phyloP scores from a whole-genome alignment of 2,329 filamentous ascomycete genomes.

The Cordyceps farinosa region DNA sequence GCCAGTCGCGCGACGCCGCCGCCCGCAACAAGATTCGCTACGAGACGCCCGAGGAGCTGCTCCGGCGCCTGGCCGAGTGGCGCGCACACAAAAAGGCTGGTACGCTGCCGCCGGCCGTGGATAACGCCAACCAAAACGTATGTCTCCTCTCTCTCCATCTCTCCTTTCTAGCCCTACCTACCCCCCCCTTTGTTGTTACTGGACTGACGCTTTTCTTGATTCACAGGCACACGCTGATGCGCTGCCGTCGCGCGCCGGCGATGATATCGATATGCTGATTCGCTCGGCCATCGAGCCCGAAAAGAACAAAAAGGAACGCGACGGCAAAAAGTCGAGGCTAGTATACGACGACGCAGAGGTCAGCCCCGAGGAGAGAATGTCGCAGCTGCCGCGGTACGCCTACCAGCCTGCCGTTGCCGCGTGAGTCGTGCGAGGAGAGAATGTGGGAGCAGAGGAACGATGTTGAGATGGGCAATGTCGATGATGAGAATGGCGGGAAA shows the following conservation, averaged over 20 bases:
- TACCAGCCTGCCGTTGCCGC: conserved; percentile 37
- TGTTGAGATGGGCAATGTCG: neutral
- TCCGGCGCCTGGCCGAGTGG: conserved; percentile 74
- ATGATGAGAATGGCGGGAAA: neutral
- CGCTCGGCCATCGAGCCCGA: conserved; percentile 56
- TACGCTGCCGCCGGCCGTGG: conserved; percentile 43
- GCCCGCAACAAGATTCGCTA: conserved; percentile 68
- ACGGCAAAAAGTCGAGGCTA: conserved; percentile 66
- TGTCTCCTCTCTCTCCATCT: neutral
- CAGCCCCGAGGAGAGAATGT: conserved; percentile 89
- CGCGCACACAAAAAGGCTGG: conserved; percentile 62
- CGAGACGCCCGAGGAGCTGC: conserved; percentile 73
- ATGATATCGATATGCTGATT: conserved; percentile 64
- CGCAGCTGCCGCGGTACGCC: conserved; percentile 70
- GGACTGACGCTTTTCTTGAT: neutral
- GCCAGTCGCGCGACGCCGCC: conserved; percentile 60
- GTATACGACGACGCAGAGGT: conserved; percentile 76
- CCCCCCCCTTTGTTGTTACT: neutral
- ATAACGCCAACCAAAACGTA: neutral
- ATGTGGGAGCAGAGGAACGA: neutral
- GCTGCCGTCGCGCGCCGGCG: conserved; percentile 41
- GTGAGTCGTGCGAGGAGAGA: neutral
- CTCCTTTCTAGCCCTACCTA: neutral
- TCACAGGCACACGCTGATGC: conserved; percentile 19
- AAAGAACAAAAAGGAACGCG: conserved; percentile 65